A percentile compares a stretch with the other conserved stretches of the same genome.
These are phyloP conservation scores for Fagopyrum esculentum DNA, from an alignment of 148 eudicot species.

Conservation along the genomic window DNA sequence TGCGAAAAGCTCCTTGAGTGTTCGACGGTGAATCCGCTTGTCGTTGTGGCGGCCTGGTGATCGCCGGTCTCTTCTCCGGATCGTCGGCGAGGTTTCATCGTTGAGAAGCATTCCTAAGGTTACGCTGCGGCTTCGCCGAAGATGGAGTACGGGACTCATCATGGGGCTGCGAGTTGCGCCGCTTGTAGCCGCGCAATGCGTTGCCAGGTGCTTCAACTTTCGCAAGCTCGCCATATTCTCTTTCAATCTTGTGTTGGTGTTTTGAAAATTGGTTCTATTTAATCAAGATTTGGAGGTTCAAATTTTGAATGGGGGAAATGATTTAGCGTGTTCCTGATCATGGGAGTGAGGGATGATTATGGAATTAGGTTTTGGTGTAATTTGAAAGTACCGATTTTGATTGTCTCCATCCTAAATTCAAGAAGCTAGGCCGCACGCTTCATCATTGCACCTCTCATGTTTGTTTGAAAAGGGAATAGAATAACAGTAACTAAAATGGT, in stretches of 20 bases:
- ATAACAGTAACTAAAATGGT: background rate
- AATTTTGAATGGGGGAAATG: slow-evolving; percentile 9
- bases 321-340: slow-evolving; percentile 7
- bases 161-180: slow-evolving; percentile 6
- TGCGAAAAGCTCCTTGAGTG: slow-evolving; percentile 4
- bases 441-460: background rate
- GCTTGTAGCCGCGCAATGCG: slow-evolving; percentile 1
- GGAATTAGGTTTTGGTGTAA: slow-evolving; percentile 10
- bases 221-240: background rate
- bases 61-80: background rate
- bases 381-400: slow-evolving; percentile 9
- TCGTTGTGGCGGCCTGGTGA: background rate
- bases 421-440: background rate
- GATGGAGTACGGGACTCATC: slow-evolving; percentile 5
- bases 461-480: background rate
- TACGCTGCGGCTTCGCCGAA: slow-evolving; percentile 11
- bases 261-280: slow-evolving; percentile 6
- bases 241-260: background rate
- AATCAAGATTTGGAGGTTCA: background rate
- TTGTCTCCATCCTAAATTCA: background rate
- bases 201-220: slow-evolving; percentile 7
- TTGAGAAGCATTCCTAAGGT: background rate
- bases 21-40: background rate
- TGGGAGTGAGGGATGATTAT: slow-evolving; percentile 12
- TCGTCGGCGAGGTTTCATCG: slow-evolving; percentile 1